These are phyloP conservation scores for Boechera divaricarpa DNA, from an alignment of 345 rosid genomes.

Conservation along the genomic window DNA sequence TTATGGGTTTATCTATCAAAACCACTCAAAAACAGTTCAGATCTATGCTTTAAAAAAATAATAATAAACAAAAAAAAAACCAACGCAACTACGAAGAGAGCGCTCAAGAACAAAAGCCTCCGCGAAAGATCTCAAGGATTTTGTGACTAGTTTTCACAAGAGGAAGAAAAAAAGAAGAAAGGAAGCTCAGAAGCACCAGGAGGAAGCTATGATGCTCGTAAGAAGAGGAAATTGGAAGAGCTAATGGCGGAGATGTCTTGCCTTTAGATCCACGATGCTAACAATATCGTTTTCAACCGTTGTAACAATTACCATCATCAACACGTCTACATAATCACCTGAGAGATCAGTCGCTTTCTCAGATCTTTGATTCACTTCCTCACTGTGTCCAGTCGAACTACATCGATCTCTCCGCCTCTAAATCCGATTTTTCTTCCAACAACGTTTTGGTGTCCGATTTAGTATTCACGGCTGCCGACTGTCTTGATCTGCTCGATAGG, in stretches of 20 bases:
- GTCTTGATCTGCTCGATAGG: constrained; percentile 54
- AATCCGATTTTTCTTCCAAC: constrained; percentile 39
- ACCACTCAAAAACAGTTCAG: too few relatives aligned
- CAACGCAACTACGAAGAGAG: constrained; percentile 50
- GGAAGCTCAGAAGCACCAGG: constrained; percentile 75
- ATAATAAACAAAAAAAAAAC: too few relatives aligned
- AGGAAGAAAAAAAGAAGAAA: constrained; percentile 99
- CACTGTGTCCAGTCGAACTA: constrained; percentile 42
- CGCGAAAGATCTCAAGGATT: constrained; percentile 90
- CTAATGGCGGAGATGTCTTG: constrained; percentile 53
- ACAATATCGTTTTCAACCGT: constrained; percentile 44
- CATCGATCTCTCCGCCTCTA: constrained; percentile 45
- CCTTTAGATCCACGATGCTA: constrained; percentile 49
- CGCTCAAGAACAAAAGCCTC: constrained; percentile 79
- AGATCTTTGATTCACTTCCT: constrained; percentile 49
- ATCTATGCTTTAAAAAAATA: too few relatives aligned
- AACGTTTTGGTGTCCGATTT: constrained; percentile 48
- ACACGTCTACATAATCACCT: constrained; percentile 32
- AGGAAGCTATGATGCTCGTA: constrained; percentile 67
- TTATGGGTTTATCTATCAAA: too few relatives aligned
- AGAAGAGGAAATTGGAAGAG: constrained; percentile 44
- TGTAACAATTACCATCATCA: constrained; percentile 41
- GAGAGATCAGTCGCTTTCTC: constrained; percentile 35
- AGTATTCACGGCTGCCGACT: constrained; percentile 28
- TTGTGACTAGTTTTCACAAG: constrained; percentile 91